These are phyloP conservation scores for Hypoxylon sp. DNA, from an alignment of 2,329 filamentous ascomycete species.

Conservation along the genomic window DNA sequence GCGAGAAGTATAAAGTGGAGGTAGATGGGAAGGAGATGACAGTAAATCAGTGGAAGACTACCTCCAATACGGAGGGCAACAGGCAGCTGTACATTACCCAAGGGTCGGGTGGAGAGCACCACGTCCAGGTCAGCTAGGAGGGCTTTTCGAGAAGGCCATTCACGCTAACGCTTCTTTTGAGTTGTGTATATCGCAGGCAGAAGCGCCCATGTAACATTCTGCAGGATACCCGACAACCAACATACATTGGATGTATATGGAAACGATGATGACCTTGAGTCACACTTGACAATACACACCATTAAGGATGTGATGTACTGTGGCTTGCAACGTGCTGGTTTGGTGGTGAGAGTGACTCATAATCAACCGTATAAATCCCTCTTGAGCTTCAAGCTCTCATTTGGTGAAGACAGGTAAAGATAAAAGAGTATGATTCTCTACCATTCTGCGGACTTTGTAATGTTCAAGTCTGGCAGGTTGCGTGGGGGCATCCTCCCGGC, in stretches of 20 bases:
- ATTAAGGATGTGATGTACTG: background rate
- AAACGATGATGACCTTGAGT: conserved; percentile 11
- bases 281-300: conserved; percentile 8
- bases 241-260: conserved; percentile 7
- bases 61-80: conserved; percentile 15
- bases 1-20: conserved; percentile 23
- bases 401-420: background rate
- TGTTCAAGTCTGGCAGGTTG: background rate
- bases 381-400: background rate
- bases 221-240: conserved; percentile 1
- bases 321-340: conserved; percentile 5
- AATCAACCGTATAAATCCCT: background rate
- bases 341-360: conserved; percentile 23
- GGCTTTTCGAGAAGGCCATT: background rate
- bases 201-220: conserved; percentile 14
- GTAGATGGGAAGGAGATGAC: conserved; percentile 41
- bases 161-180: background rate
- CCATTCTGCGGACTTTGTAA: background rate
- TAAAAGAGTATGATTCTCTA: background rate
- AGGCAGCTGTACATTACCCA: conserved; percentile 24
- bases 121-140: conserved; percentile 34
- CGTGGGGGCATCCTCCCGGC: background rate
- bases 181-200: conserved; percentile 16
- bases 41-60: background rate
- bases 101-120: conserved; percentile 33